Base-by-base conservation (phyloP, 352 stramenopile genomes). In the Globisporangium iwayamae region DNA sequence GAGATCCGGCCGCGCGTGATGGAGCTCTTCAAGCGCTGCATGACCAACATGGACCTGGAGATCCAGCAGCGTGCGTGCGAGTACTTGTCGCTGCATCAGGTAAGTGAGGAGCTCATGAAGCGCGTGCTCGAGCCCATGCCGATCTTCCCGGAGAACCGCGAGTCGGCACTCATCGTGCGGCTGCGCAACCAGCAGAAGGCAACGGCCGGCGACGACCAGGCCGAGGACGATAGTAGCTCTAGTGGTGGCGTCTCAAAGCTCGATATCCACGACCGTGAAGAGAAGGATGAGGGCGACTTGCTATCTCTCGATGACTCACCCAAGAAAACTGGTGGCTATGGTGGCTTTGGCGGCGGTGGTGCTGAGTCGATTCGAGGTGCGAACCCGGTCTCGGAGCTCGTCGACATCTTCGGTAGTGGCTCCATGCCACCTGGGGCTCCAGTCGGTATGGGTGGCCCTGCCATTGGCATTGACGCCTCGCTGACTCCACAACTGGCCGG, bases 61-160 rank as follows among this genome's bases (percentile, higher is more conserved):
- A 91, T 99, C 60, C 97, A 99, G 72, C 97, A 99, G 76, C 91
- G 97, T 34, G 93, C 95, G 25, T 96, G 90, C 28, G 97, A 99
- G 75, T 99, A 99, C 74, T 76, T 98, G 36, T 78, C 86, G 1
- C 90, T 99, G 70, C 82, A 93, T 59, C 83, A 97, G 54, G 67
- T 90, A 4, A 80, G 78, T 43, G 74, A 83, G 58, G 87, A 98
- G 61, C 84, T 96, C 50, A 91, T 98, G 52, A 95, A 97, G 73
- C 85, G 91, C 66, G 87, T 99, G 45, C 80, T 99, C 48, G 92
- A 98, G 65, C 92, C 97, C 58, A 99, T 99, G 97, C 97, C 97
- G 14, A 80, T 97, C 30, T 99, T 99, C 79, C 94, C 97, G 4
- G 95, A 99, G 65, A 89, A 85, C 60, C 77, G 83, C 46, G 83